These are phyloP conservation scores for Micractinium conductrix DNA, from an alignment of 139 green algal species.

Conservation along the genomic window DNA sequence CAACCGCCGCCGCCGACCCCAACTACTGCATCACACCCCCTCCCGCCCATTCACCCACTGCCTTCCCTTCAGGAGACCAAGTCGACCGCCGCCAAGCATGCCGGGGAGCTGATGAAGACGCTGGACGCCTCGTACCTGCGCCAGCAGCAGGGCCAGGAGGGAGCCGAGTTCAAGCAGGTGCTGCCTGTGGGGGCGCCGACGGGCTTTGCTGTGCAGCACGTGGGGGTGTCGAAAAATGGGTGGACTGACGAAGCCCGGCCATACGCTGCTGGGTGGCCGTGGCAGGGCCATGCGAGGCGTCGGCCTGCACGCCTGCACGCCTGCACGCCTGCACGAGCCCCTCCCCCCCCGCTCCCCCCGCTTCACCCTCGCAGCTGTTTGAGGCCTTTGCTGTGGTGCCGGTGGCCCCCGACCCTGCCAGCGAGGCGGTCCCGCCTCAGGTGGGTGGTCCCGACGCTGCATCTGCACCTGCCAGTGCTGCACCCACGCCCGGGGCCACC, in stretches of 20 bases:
- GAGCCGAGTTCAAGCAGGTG: conserved; percentile 28
- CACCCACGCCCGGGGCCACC: not conserved
- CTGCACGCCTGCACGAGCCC: too few species aligned
- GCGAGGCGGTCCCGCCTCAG: conserved; percentile 7
- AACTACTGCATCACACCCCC: too few species aligned
- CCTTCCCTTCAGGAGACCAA: conserved; percentile 7
- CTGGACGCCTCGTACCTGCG: conserved; percentile 6
- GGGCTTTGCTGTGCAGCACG: too few species aligned
- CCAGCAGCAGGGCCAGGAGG: conserved; percentile 25
- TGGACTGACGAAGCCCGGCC: too few species aligned
- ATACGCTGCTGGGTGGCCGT: too few species aligned
- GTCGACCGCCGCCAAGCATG: conserved; percentile 21
- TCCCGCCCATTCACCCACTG: not conserved
- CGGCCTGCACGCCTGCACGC: too few species aligned
- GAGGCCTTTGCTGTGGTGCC: not conserved
- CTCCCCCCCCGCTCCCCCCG: not conserved
- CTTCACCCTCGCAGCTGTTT: conserved; percentile 1
- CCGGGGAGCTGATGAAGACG: conserved; percentile 16
- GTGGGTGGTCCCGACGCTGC: not conserved
- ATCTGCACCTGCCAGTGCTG: not conserved
- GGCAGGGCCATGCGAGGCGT: too few species aligned
- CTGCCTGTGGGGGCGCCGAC: too few species aligned
- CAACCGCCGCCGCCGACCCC: too few species aligned
- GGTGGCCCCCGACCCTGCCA: not conserved
- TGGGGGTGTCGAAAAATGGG: too few species aligned